Conservation (phyloP, 148 eudicot genomes). For the Amaranthus hypochondriacus region DNA sequence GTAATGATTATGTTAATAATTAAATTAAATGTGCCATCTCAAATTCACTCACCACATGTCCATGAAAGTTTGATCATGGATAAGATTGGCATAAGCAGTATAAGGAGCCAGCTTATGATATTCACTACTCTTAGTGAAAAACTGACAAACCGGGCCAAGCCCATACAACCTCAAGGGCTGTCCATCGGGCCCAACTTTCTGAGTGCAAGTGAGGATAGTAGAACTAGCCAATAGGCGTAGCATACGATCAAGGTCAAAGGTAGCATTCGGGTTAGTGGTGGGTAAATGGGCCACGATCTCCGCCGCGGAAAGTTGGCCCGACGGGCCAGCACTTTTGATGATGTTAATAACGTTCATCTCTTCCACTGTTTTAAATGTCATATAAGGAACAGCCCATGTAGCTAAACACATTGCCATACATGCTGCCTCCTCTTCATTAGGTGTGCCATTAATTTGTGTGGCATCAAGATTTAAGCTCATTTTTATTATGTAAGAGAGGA, state of each 20-base stretch:
- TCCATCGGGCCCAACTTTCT: constrained; percentile 28
- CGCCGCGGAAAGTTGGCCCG: constrained; percentile 34
- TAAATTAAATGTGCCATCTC: background rate
- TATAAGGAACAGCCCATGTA: constrained; percentile 51
- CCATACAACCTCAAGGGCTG: constrained; percentile 45
- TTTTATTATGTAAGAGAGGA: no score
- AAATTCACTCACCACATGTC: background rate
- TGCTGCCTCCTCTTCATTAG: background rate
- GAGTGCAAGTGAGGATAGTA: constrained; percentile 36
- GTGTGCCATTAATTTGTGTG: no score
- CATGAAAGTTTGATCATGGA: background rate
- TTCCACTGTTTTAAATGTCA: constrained; percentile 47
- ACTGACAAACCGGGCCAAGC: constrained; percentile 50
- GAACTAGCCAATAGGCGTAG: constrained; percentile 47
- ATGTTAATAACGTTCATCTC: constrained; percentile 59
- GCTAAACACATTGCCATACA: constrained; percentile 45
- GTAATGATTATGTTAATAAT: background rate
- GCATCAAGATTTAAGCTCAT: no score
- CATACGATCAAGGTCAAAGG: constrained; percentile 50
- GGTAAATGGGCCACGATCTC: constrained; percentile 49
- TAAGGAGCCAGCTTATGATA: constrained; percentile 20
- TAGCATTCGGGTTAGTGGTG: constrained; percentile 38
- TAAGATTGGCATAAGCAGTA: background rate
- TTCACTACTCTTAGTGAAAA: constrained; percentile 44
- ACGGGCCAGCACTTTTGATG: constrained; percentile 40